Percentiles rank a stretch among this genome's conserved stretches.
phyloP scores from a whole-genome alignment of 1,284 basidiomycete species.

The Stygiomarasmius scandens region DNA sequence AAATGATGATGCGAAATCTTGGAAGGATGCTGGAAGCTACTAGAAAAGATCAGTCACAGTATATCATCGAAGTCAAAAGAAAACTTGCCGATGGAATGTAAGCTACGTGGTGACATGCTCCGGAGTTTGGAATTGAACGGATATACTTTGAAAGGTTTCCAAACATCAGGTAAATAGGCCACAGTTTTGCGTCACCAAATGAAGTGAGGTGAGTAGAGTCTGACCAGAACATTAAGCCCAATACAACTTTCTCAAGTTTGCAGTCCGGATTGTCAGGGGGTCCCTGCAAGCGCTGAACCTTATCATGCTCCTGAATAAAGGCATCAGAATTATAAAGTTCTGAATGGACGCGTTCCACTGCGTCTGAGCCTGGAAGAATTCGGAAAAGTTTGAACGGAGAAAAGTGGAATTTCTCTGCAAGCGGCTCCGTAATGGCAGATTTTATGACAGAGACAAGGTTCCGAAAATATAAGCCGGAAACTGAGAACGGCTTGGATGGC shows the following conservation, averaged over 20 bases:
- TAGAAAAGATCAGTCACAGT: neutral
- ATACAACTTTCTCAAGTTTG: constrained; percentile 20
- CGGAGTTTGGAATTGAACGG: constrained; percentile 20
- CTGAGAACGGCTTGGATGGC: constrained; percentile 20
- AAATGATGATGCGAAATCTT: constrained; percentile 1
- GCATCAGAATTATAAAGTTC: constrained; percentile 12
- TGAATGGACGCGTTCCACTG: neutral
- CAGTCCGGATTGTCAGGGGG: neutral
- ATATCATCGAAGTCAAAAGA: neutral
- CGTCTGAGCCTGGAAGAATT: neutral
- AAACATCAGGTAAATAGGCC: constrained; percentile 36
- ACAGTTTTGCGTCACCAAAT: constrained; percentile 33
- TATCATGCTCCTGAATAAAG: constrained; percentile 5
- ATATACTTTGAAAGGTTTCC: constrained; percentile 37
- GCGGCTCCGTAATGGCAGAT: constrained; percentile 26
- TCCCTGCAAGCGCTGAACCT: neutral
- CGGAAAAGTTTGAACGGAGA: constrained; percentile 31
- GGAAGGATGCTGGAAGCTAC: neutral
- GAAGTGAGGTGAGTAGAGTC: constrained; percentile 34
- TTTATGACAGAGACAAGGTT: constrained; percentile 29
- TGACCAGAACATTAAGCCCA: constrained; percentile 34
- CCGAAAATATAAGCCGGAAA: constrained; percentile 31
- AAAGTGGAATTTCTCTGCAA: constrained; percentile 29
- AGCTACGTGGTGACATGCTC: constrained; percentile 30
- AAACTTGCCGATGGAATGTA: constrained; percentile 32